Conservation (phyloP, 345 rosid genomes). For the Hypericum androsaemum region DNA sequence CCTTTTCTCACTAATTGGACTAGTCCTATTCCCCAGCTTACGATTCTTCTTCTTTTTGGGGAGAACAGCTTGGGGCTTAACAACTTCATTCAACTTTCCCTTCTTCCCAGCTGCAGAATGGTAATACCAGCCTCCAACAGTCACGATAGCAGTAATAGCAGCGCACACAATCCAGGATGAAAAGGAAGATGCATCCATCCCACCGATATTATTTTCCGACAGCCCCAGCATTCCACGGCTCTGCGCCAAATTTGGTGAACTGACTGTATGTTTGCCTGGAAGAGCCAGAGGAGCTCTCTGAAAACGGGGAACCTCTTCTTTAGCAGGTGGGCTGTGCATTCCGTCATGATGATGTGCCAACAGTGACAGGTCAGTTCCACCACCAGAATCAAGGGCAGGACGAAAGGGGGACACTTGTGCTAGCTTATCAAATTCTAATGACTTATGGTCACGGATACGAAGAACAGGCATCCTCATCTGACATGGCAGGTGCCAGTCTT, state of each 20-base stretch:
- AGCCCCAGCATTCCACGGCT: background rate
- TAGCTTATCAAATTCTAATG: background rate
- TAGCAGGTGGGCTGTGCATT: too few relatives aligned
- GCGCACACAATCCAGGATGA: slow-evolving; percentile 12
- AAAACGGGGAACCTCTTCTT: slow-evolving; percentile 7
- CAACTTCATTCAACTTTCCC: slow-evolving; percentile 28
- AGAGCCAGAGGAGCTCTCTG: slow-evolving; percentile 31
- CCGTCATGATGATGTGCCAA: slow-evolving; percentile 2
- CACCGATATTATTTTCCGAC: background rate
- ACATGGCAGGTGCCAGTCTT: slow-evolving; percentile 3
- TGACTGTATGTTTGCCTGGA: slow-evolving; percentile 24
- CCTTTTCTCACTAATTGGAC: slow-evolving; percentile 4
- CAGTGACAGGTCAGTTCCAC: slow-evolving; percentile 7
- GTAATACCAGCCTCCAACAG: slow-evolving; percentile 8
- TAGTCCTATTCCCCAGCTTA: slow-evolving; percentile 11
- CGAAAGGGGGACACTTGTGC: background rate
- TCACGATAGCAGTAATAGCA: slow-evolving; percentile 11
- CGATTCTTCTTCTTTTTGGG: slow-evolving; percentile 18
- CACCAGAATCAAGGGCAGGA: background rate
- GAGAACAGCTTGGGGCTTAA: slow-evolving; percentile 5
- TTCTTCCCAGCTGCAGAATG: slow-evolving; percentile 19
- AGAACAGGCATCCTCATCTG: background rate
- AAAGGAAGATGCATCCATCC: background rate
- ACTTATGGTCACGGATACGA: background rate
- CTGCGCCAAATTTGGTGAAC: slow-evolving; percentile 15